A percentile compares a stretch with the other conserved stretches of the same genome.
Evolutionary conservation across 257 asterid genomes (phyloP).

Genomic region (Petunia axillaris): DNA sequence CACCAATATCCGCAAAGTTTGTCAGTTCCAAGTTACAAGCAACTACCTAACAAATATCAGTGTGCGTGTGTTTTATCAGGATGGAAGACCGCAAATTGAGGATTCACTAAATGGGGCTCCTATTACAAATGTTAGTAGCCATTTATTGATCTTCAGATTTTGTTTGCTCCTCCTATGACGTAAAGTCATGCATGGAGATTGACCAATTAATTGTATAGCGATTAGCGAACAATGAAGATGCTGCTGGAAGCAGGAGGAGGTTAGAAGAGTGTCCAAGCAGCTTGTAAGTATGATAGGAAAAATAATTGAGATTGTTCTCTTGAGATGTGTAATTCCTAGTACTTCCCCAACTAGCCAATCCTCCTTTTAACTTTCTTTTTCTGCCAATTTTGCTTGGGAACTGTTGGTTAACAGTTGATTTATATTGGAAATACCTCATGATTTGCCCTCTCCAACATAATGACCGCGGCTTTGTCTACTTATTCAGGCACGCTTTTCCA

Average conservation of each 20-base stretch:
- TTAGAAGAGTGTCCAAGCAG: conserved; percentile 20
- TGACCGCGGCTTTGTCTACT: neutral
- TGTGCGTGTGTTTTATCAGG: neutral
- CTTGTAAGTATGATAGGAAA: conserved; percentile 26
- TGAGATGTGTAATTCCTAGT: conserved; percentile 15
- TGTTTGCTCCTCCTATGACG: neutral
- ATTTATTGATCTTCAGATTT: conserved; percentile 17
- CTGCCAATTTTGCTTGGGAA: conserved; percentile 21
- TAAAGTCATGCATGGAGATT: neutral
- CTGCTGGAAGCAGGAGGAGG: neutral
- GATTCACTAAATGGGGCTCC: neutral
- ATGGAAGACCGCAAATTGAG: neutral
- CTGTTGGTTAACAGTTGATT: conserved; percentile 12
- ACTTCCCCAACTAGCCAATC: neutral
- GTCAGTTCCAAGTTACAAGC: conserved; percentile 54
- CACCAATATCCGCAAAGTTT: conserved; percentile 52
- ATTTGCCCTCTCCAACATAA: neutral
- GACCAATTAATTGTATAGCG: conserved; percentile 22
- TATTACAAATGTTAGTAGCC: neutral
- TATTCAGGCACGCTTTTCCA: neutral
- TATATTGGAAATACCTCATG: neutral
- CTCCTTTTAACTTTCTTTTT: neutral
- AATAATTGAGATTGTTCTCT: conserved; percentile 14
- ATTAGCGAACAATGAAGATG: conserved; percentile 21
- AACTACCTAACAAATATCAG: conserved; percentile 37